A percentile compares a stretch with the other conserved stretches of the same genome.
phyloP scores from a whole-genome alignment of 2,329 filamentous ascomycete genomes.

The Lasiodiplodia citricola region DNA sequence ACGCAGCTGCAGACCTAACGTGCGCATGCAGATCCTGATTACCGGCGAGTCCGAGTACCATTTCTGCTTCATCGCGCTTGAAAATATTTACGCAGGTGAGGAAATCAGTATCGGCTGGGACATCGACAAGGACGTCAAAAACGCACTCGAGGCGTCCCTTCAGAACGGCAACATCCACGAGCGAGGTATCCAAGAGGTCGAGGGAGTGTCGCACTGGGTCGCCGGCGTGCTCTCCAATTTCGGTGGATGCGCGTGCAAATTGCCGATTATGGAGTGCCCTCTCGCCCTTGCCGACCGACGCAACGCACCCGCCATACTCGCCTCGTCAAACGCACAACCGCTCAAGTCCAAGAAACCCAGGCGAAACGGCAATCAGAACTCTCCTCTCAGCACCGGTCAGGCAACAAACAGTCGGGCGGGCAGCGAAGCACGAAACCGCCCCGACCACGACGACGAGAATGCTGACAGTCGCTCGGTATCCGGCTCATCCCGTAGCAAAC shows the following conservation, averaged over 20 bases:
- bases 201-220: constrained; percentile 71
- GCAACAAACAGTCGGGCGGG: constrained; percentile 64
- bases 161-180: constrained; percentile 66
- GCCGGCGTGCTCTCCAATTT: constrained; percentile 75
- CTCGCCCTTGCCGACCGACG: constrained; percentile 43
- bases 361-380: constrained; percentile 50
- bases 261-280: constrained; percentile 37
- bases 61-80: constrained; percentile 89
- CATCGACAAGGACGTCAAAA: constrained; percentile 54
- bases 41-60: constrained; percentile 66
- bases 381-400: constrained; percentile 59
- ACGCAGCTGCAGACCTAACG: constrained; percentile 88
- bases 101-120: constrained; percentile 71
- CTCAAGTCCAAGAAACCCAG: constrained; percentile 57
- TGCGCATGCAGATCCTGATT: constrained; percentile 84
- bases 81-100: constrained; percentile 73
- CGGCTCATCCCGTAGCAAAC: constrained; percentile 58
- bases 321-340: constrained; percentile 35
- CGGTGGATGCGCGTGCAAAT: constrained; percentile 77
- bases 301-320: constrained; percentile 32
- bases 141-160: constrained; percentile 65
- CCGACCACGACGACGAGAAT: constrained; percentile 60
- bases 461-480: constrained; percentile 62
- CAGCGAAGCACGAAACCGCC: constrained; percentile 60
- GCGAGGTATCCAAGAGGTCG: constrained; percentile 62